Base-by-base conservation (phyloP, 2,329 filamentous ascomycete genomes). In the Colletotrichum tanaceti region DNA sequence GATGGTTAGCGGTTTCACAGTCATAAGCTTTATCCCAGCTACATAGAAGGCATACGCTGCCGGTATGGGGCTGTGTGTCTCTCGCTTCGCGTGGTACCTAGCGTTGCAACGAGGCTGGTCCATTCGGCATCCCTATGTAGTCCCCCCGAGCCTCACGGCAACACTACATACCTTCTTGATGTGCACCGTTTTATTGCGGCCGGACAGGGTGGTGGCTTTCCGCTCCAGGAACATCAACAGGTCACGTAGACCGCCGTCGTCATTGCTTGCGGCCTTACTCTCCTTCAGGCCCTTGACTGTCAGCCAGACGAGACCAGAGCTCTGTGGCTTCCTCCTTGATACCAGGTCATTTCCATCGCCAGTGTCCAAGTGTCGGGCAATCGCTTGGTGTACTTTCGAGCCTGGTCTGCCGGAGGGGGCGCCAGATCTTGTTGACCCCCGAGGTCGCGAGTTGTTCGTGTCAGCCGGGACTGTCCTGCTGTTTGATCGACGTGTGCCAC, bases 151-250 rank as follows among this genome's bases (percentile, higher is more conserved):
- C 68, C 75, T 74, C 77, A 73, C 79, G 77, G 79, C 78, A 74
- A 73, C 73, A 71, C 80, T 79, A 91, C 90, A 88, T 92, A 94
- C 92, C 90, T 93, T 93, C 82, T 88, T 89, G 71, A 94, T 89
- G 77, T 85, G 89, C 73, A 92, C 83, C 73, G 83, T 82, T 74
- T 86, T 83, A 75, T 81, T 75, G 76, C 59, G 65, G 20, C 52
- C 47, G 35, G 68, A 60, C 11, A 88, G 82, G 72, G 84, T 80
- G 63, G 85, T 84, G 54, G 91, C 86, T 78, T 93, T 93, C 74
- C 89, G 88, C 79, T 93, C 90, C 71, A 94, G 80, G 76, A 93
- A 93, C 58, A 83, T 82, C 61, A 93, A 78, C 38, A 93, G 82
- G 68, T 88, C 86, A 68, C 85, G 84, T 32, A 91, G 76, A 22